A percentile compares a stretch with the other conserved stretches of the same genome.
Evolutionary conservation across 2,329 filamentous ascomycete genomes (phyloP).

Genomic region (Neurospora sp.): DNA sequence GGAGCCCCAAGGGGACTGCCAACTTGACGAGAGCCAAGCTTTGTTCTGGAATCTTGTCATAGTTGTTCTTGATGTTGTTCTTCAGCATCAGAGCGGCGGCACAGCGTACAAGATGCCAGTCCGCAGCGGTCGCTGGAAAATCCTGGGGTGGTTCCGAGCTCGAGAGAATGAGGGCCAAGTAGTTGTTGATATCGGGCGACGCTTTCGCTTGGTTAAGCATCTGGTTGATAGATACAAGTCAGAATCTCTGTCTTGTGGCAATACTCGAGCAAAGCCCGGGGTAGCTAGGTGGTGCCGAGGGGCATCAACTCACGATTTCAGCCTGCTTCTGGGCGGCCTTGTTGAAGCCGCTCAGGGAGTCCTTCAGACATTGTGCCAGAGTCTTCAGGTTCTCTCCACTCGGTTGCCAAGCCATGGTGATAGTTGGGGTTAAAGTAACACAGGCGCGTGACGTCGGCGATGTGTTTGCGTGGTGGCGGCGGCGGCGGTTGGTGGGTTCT

Average conservation of each 20-base stretch:
- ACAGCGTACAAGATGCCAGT: conserved; percentile 70
- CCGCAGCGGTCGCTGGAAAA: conserved; percentile 46
- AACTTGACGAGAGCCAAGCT: conserved; percentile 72
- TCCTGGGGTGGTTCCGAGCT: conserved; percentile 53
- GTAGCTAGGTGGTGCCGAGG: conserved; percentile 7
- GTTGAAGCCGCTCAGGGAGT: conserved; percentile 82
- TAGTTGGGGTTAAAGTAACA: conserved; percentile 3
- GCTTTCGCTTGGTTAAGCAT: conserved; percentile 85
- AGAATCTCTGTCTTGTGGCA: conserved; percentile 16
- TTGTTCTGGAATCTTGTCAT: conserved; percentile 63
- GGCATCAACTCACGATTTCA: conserved; percentile 57
- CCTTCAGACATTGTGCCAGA: conserved; percentile 79
- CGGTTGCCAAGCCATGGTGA: conserved; percentile 71
- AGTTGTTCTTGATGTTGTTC: conserved; percentile 73
- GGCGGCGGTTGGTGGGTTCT: not conserved
- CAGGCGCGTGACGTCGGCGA: not conserved
- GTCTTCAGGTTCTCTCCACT: conserved; percentile 78
- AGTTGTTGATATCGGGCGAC: conserved; percentile 94
- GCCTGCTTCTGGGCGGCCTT: conserved; percentile 77
- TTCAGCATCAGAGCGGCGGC: conserved; percentile 92
- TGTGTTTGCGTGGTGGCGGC: not conserved
- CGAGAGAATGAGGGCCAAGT: conserved; percentile 84
- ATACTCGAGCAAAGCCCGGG: conserved; percentile 3
- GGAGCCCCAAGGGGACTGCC: conserved; percentile 66
- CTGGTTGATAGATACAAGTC: conserved; percentile 35